Base-by-base conservation (phyloP, 2,329 filamentous ascomycete genomes). In the Thelonectria olida region DNA sequence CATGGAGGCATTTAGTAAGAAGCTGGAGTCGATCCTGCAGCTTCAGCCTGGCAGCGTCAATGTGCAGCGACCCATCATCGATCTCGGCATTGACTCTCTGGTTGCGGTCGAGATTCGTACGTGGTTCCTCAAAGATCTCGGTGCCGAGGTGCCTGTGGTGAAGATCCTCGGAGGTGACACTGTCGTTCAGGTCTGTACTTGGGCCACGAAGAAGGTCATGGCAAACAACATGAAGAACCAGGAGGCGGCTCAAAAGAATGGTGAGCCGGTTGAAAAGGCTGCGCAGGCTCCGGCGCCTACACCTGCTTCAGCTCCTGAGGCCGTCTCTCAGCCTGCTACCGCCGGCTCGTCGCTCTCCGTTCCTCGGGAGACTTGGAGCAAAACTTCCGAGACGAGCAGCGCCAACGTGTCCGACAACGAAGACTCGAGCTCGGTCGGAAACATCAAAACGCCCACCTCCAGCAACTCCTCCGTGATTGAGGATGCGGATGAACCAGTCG, bases 111-210 rank as follows among this genome's bases (percentile, higher is more conserved):
- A 71, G 76, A 79, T 80, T 4, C 78, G 82, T 1, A 72, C 78
- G 2, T 86, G 83, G 83, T 82, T 84, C 62, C 42, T 78, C 17
- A 82, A 81, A 58, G 72, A 79, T 34, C 49, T 84, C 0, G 59
- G 77, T 0, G 70, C 79, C 0, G 78, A 84, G 45, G 73, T 85
- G 1, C 78, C 81, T 0, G 76, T 84, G 0, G 70, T 84, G 4
- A 81, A 81, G 58, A 64, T 75, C 17, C 34, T 73, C 2, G 67
- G 70, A 2, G 78, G 77, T 7, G 57, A 60, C 12, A 60, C 50
- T 5, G 57, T 60, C 19, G 27, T 60, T 12, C 57, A 60, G 22
- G 47, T 62, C 10, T 58, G 54, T 15, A 62, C 49, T 3, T 62
- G 54, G 53, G 59, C 59, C 2, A 58, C 59, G 13, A 62, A 62